Conservation (phyloP, 768 basidiomycete genomes). For the Lactarius hatsudake region DNA sequence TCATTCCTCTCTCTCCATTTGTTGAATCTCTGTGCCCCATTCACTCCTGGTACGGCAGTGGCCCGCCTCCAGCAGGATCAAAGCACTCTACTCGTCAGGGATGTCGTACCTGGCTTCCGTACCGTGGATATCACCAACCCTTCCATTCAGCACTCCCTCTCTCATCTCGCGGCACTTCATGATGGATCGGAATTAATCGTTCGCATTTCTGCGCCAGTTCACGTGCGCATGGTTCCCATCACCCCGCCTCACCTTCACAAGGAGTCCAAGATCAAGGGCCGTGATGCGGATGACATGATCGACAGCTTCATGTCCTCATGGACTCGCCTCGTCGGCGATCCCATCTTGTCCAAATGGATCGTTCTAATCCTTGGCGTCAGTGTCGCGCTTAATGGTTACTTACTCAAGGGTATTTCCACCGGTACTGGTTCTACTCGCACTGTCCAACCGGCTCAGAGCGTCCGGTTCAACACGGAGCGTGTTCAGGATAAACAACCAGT, state of each 20-base stretch:
- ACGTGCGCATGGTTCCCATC: slow-evolving; percentile 47
- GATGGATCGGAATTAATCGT: slow-evolving; percentile 45
- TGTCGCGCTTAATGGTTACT: slow-evolving; percentile 88
- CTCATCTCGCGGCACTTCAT: slow-evolving; percentile 36
- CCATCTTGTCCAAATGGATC: slow-evolving; percentile 93
- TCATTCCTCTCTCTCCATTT: slow-evolving; percentile 91
- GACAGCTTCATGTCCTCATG: slow-evolving; percentile 89
- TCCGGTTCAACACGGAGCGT: slow-evolving; percentile 26
- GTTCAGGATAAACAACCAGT: slow-evolving; percentile 20
- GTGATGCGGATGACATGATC: slow-evolving; percentile 49
- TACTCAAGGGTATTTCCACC: slow-evolving; percentile 81
- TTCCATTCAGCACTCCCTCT: slow-evolving; percentile 48
- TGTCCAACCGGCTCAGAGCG: slow-evolving; percentile 28
- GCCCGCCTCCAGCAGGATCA: slow-evolving; percentile 45
- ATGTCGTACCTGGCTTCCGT: slow-evolving; percentile 34
- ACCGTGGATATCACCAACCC: slow-evolving; percentile 72
- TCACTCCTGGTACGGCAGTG: slow-evolving; percentile 61
- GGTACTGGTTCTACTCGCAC: slow-evolving; percentile 37
- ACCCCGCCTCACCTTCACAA: slow-evolving; percentile 27
- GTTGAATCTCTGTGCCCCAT: slow-evolving; percentile 88
- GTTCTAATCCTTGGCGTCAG: slow-evolving; percentile 82
- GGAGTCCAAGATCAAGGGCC: slow-evolving; percentile 10
- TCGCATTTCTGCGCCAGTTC: slow-evolving; percentile 59
- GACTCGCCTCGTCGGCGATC: slow-evolving; percentile 91
- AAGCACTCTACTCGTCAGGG: slow-evolving; percentile 28